A percentile compares a stretch with the other conserved stretches of the same genome.
phyloP scores from a whole-genome alignment of 257 asterid species.

The Nicotiana sylvestris region DNA sequence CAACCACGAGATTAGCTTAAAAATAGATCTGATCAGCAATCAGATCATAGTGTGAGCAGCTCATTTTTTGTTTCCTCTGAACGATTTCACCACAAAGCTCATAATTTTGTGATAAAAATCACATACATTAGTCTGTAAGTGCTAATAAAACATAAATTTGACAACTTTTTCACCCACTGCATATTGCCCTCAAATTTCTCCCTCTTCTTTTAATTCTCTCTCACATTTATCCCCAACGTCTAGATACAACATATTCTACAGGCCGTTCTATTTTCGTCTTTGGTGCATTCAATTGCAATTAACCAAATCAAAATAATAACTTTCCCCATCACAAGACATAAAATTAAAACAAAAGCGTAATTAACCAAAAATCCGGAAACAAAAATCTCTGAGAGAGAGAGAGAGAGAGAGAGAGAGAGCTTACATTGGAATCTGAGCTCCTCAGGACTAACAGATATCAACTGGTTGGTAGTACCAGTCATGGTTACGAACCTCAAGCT shows the following conservation, averaged over 20 bases:
- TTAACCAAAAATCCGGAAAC: background rate
- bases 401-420: background rate
- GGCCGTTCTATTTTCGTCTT: background rate
- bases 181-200: background rate
- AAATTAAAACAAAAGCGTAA: background rate
- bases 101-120: background rate
- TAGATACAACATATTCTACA: background rate
- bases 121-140: background rate
- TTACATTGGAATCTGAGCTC: conserved; percentile 76
- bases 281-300: background rate
- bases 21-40: background rate
- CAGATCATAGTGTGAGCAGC: background rate
- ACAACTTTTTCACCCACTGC: background rate
- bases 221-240: background rate
- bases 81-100: background rate
- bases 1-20: background rate
- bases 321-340: background rate
- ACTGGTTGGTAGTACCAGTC: conserved; percentile 39
- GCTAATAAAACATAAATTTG: background rate
- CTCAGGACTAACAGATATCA: conserved; percentile 63
- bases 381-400: background rate
- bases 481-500: conserved; percentile 19
- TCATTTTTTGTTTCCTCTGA: background rate
- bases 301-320: background rate
- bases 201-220: background rate